These are phyloP conservation scores for Hypoxylon rickii DNA, from an alignment of 495 filamentous ascomycete genomes.

Conservation along the genomic window DNA sequence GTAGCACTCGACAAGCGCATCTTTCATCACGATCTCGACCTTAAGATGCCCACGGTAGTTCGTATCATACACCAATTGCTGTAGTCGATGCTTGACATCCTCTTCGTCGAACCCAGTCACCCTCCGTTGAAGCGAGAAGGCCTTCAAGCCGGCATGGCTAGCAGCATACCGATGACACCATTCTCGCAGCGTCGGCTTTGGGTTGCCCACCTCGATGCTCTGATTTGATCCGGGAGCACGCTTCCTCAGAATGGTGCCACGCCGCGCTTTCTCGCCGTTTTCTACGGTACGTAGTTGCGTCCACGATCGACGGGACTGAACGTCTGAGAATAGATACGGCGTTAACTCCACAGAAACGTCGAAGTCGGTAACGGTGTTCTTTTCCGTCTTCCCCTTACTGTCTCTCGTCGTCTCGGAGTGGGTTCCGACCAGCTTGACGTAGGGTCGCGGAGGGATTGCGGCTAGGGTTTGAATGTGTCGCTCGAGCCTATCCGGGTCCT, in stretches of 20 bases:
- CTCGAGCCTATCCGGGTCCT: conserved; percentile 50
- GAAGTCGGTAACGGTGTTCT: conserved; percentile 90
- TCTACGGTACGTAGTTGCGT: conserved; percentile 42
- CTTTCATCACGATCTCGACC: conserved; percentile 57
- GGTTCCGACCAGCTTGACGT: conserved; percentile 53
- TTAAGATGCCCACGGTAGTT: conserved; percentile 62
- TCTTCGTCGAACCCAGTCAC: conserved; percentile 58
- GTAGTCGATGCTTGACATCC: conserved; percentile 48
- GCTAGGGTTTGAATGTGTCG: conserved; percentile 48
- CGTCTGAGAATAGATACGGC: conserved; percentile 51
- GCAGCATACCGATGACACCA: conserved; percentile 63
- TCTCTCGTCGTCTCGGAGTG: conserved; percentile 51
- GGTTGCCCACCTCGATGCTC: conserved; percentile 42
- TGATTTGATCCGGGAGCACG: conserved; percentile 46
- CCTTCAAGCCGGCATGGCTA: conserved; percentile 53
- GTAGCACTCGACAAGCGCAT: conserved; percentile 56
- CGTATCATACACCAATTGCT: conserved; percentile 55
- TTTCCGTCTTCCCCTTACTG: conserved; percentile 71
- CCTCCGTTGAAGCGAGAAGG: conserved; percentile 54
- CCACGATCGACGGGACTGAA: conserved; percentile 36
- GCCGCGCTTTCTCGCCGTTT: conserved; percentile 45
- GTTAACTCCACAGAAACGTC: conserved; percentile 57
- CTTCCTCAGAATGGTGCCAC: conserved; percentile 47
- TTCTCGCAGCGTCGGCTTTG: conserved; percentile 52
- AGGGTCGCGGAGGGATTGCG: conserved; percentile 49